Base-by-base conservation (phyloP, 164 flowering plant genomes). In the Berberis vulgaris region DNA sequence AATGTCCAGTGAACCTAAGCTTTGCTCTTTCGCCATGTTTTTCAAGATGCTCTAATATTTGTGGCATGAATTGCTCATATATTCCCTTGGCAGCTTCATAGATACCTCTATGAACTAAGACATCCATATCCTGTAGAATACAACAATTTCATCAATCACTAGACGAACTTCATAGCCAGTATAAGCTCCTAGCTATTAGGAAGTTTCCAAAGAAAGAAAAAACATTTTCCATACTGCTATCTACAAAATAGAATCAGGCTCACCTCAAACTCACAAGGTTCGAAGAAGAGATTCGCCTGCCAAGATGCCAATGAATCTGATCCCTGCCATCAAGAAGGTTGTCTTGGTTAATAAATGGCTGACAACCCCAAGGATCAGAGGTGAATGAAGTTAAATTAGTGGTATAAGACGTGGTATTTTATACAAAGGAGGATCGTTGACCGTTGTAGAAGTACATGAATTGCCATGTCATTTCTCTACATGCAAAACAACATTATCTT, bases 1-100 rank as follows among this genome's bases (percentile, higher is more conserved):
- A 93, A 74, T 93, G 98, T 1, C 97, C 98, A 0, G 83, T 81
- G 67, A 93, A 93, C 41, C 81, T 90, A 71, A 93, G 62, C 70
- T 74, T 86, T 10, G 96, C 96, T 41, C 77, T 71, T 0, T 83
- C 84, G 0, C 98, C 97, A 71, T 79, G 68, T 57, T 6, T 74
- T 0, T 73, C 59, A 55, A 81, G 54, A 68, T 90, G 94, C 45
- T 78, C 73, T 41, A 73, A 57, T n/a, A 93, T 82, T 65, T 88
- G 87, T 46, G 96, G 98, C 84, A 85, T 63, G 78, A 90, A 81
- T 68, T 93, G 97, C 60, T 83, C 76, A 52, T 81, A 90, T 65
- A 88, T 86, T 43, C 94, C 96, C 71, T 90, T 90, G 46, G 98
- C 97, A 61, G 97, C 97, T 78, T 93, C 96, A 59, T 93, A 93